Percentiles rank a stretch among this genome's conserved stretches.
These are phyloP conservation scores for Fraxinus ornus DNA, from an alignment of 305 asterid species.

Conservation along the genomic window DNA sequence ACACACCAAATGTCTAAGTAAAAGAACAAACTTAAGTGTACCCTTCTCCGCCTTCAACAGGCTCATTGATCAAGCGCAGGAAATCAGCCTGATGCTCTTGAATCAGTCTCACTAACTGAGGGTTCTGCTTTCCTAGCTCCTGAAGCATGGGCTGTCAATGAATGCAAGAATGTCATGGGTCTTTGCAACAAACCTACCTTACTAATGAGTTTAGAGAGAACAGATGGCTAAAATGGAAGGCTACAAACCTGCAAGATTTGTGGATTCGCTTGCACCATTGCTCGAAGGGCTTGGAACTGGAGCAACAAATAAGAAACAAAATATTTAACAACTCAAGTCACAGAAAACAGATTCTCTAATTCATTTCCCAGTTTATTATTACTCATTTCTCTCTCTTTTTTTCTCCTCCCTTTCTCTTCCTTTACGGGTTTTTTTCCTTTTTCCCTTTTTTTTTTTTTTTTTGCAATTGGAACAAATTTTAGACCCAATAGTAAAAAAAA, in stretches of 20 bases:
- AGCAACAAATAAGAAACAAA: slow-evolving; percentile 23
- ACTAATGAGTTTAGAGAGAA: background rate
- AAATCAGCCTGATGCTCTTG: slow-evolving; percentile 86
- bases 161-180: slow-evolving; percentile 20
- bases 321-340: background rate
- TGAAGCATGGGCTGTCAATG: slow-evolving; percentile 84
- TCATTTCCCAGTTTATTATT: background rate
- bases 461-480: too few relatives aligned
- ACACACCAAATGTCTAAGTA: background rate
- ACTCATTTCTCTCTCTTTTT: background rate
- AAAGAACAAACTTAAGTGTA: slow-evolving; percentile 21
- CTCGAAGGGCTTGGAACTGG: slow-evolving; percentile 87
- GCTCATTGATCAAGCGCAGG: slow-evolving; percentile 79
- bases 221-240: background rate
- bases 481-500: too few relatives aligned
- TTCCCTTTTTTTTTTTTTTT: background rate
- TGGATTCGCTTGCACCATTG: slow-evolving; percentile 94
- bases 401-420: background rate
- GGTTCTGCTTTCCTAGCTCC: slow-evolving; percentile 88
- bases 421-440: background rate
- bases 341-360: background rate
- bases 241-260: slow-evolving; percentile 76
- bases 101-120: slow-evolving; percentile 70
- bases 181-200: background rate
- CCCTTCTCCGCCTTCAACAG: slow-evolving; percentile 87